A percentile compares a stretch with the other conserved stretches of the same genome.
Evolutionary conservation across 495 filamentous ascomycete genomes (phyloP).

Genomic region (Jackrogersella minutella): DNA sequence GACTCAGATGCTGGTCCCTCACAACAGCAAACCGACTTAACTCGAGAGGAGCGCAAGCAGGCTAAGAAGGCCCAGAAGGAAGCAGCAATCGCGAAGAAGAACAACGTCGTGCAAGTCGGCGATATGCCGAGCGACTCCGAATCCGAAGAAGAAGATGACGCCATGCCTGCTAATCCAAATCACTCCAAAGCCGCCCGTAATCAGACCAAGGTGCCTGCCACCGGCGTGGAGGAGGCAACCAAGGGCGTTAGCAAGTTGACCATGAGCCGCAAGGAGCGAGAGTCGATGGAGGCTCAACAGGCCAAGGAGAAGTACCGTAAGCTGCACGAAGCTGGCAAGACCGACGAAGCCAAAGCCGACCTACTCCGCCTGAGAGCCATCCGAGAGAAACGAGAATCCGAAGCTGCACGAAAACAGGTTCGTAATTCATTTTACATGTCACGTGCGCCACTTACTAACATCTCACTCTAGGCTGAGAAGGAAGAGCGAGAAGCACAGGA

Average conservation of each 20-base stretch:
- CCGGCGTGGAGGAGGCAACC: conserved; percentile 55
- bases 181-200: conserved; percentile 76
- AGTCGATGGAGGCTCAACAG: conserved; percentile 86
- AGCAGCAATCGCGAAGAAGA: conserved; percentile 79
- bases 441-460: conserved; percentile 13
- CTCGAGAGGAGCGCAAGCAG: conserved; percentile 85
- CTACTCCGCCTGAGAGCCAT: conserved; percentile 82
- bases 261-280: conserved; percentile 79
- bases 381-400: conserved; percentile 84
- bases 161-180: conserved; percentile 88
- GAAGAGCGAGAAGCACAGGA: conserved; percentile 73
- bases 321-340: conserved; percentile 94
- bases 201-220: conserved; percentile 55
- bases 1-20: conserved; percentile 45
- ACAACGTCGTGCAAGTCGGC: conserved; percentile 73
- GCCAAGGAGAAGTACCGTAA: conserved; percentile 92
- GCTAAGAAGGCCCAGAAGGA: conserved; percentile 92
- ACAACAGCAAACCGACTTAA: conserved; percentile 59
- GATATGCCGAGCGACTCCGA: conserved; percentile 80
- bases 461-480: conserved; percentile 65
- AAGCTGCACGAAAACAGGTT: conserved; percentile 68
- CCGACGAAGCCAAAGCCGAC: conserved; percentile 95
- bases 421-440: conserved; percentile 16
- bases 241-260: conserved; percentile 57
- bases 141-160: conserved; percentile 67